Evolutionary conservation across 306 rosid species (phyloP), one percentile per base, ranked within the genome.

Genomic region (Ceratonia siliqua): DNA sequence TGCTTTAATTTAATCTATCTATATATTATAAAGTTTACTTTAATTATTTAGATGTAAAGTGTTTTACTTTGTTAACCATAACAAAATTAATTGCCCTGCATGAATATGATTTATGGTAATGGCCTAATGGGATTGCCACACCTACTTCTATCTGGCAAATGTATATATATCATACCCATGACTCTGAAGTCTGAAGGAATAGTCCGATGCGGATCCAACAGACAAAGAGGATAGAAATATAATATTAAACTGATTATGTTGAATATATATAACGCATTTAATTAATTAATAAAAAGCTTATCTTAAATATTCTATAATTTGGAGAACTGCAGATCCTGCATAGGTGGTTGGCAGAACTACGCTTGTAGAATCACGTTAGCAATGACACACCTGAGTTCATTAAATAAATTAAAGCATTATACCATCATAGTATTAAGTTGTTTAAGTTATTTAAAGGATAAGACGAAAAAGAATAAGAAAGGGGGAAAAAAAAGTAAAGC

Each of bases 1-100:
- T 66, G 43, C 42, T 73, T 75, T 79, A 78, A 63, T 79, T 14
- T 41, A n/a, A n/a, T n/a, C n/a, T n/a, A n/a, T n/a, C n/a, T n/a
- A n/a, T n/a, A n/a, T n/a, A n/a, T 21, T 52, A 64, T 66, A 52
- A 75, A 75, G 12, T 70, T 62, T 48, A 62, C 65, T 79, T 65
- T 75, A 69, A 64, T 62, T 35, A 39, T 13, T 41, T 20, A 8
- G 20, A 25, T 15, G 3, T 53, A 53, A 54, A 54, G 21, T n/a
- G 11, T 21, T 54, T 10, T 1, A 6, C 18, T 50, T 50, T 13
- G 17, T 43, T 43, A 43, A 43, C 6, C 17, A 12, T 43, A 14
- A 13, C 13, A 43, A 41, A 41, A 41, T 41, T 9, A 11, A 41
- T 41, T 41, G 46, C n/a, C 46, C 46, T 46, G 8, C 5, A 46